These are phyloP conservation scores for Monosporozyma aerobia DNA, from an alignment of 805 yeast species.

Conservation along the genomic window DNA sequence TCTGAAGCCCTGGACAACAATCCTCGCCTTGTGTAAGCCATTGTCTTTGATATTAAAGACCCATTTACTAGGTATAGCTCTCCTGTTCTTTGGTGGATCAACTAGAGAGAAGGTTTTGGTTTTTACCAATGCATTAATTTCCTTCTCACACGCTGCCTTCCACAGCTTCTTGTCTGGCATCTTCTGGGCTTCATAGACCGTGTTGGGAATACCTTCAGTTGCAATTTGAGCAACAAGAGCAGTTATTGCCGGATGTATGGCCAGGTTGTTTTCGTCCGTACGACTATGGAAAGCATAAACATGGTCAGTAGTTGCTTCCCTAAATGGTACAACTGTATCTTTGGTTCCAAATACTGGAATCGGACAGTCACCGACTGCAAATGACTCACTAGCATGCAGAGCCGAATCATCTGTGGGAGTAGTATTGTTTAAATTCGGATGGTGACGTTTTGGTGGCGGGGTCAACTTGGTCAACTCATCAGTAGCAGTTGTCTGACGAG, in stretches of 20 bases:
- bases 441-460: too few relatives aligned
- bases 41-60: slow-evolving; percentile 12
- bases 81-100: slow-evolving; percentile 5
- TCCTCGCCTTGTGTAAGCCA: slow-evolving; percentile 15
- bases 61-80: slow-evolving; percentile 12
- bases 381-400: too few relatives aligned
- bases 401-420: too few relatives aligned
- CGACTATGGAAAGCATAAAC: too few relatives aligned
- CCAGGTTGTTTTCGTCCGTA: too few relatives aligned
- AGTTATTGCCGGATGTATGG: neutral
- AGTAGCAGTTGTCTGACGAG: neutral
- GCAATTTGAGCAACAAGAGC: neutral
- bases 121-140: slow-evolving; percentile 3
- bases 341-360: too few relatives aligned
- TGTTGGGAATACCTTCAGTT: neutral
- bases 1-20: slow-evolving; percentile 21
- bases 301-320: too few relatives aligned
- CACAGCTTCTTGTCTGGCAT: neutral
- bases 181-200: neutral
- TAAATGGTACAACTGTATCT: too few relatives aligned
- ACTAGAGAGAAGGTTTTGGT: slow-evolving; percentile 6
- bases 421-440: too few relatives aligned
- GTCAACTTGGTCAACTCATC: too few relatives aligned
- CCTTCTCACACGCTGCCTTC: slow-evolving; percentile 3
- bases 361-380: too few relatives aligned